phyloP scores from a whole-genome alignment of 202 grass and related monocot species.

The Digitaria exilis region DNA sequence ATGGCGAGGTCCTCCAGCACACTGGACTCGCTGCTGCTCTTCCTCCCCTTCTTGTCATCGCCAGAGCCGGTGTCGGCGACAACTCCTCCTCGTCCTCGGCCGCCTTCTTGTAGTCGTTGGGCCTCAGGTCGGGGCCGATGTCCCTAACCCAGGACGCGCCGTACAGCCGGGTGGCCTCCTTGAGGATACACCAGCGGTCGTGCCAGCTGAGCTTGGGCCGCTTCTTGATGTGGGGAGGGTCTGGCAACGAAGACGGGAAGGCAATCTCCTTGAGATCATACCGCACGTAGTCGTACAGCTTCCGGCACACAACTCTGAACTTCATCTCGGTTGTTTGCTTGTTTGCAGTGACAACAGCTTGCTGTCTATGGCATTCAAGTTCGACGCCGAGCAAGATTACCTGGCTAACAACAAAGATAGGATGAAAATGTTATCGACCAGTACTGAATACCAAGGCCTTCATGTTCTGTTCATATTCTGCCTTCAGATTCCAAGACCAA shows the following conservation, averaged over 20 bases:
- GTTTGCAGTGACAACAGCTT: neutral
- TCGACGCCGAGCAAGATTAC: neutral
- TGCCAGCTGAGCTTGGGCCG: slow-evolving; percentile 54
- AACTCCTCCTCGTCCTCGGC: neutral
- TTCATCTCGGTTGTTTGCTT: slow-evolving; percentile 50
- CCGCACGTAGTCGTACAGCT: slow-evolving; percentile 61
- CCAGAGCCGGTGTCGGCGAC: neutral
- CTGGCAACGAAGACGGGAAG: slow-evolving; percentile 73
- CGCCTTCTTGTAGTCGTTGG: slow-evolving; percentile 51
- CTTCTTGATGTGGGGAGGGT: slow-evolving; percentile 61
- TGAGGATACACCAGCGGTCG: slow-evolving; percentile 60
- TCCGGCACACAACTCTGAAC: slow-evolving; percentile 60
- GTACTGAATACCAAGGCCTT: neutral
- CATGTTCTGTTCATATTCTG: neutral
- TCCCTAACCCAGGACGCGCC: slow-evolving; percentile 66
- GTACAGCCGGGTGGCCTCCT: slow-evolving; percentile 71
- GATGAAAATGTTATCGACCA: neutral
- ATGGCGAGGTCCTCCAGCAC: slow-evolving; percentile 57
- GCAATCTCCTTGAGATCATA: slow-evolving; percentile 80
- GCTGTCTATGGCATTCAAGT: neutral
- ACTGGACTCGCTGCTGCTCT: slow-evolving; percentile 52
- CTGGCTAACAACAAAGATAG: neutral
- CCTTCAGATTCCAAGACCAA: neutral
- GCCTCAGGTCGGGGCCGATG: slow-evolving; percentile 72
- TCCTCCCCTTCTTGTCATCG: neutral